Conservation (phyloP, 805 yeast genomes). For the Grigorovia yakushimaensis region DNA sequence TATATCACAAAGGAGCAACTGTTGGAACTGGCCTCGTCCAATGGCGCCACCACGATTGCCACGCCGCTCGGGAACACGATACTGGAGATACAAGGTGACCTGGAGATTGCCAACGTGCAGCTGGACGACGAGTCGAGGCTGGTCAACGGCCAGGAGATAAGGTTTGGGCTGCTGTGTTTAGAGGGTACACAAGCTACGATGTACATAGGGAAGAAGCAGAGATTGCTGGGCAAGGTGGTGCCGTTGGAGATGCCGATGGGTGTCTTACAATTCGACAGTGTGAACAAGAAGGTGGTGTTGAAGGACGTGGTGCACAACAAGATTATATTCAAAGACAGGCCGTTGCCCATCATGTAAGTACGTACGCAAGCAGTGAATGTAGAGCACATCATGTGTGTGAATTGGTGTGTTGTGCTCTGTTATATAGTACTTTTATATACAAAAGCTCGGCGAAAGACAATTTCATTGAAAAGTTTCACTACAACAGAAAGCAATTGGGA, state of each 20-base stretch:
- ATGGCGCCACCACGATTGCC: slow-evolving; percentile 11
- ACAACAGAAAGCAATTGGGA: background rate
- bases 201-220: slow-evolving; percentile 58
- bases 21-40: background rate
- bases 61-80: slow-evolving; percentile 51
- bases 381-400: no score
- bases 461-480: background rate
- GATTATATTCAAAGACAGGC: slow-evolving; percentile 55
- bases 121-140: slow-evolving; percentile 7
- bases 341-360: slow-evolving; percentile 66
- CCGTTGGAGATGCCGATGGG: slow-evolving; percentile 58
- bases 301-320: slow-evolving; percentile 52
- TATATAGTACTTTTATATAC: no score
- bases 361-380: no score
- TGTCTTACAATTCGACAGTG: slow-evolving; percentile 36
- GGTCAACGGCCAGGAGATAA: slow-evolving; percentile 10
- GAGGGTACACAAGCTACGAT: slow-evolving; percentile 39
- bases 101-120: slow-evolving; percentile 28
- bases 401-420: no score
- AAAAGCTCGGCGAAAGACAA: no score
- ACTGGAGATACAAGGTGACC: slow-evolving; percentile 66
- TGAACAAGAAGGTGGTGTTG: slow-evolving; percentile 35
- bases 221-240: slow-evolving; percentile 53
- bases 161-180: slow-evolving; percentile 20
- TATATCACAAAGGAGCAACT: background rate